Conservation (phyloP, 805 yeast species). For the Debaryomyces castellii region DNA sequence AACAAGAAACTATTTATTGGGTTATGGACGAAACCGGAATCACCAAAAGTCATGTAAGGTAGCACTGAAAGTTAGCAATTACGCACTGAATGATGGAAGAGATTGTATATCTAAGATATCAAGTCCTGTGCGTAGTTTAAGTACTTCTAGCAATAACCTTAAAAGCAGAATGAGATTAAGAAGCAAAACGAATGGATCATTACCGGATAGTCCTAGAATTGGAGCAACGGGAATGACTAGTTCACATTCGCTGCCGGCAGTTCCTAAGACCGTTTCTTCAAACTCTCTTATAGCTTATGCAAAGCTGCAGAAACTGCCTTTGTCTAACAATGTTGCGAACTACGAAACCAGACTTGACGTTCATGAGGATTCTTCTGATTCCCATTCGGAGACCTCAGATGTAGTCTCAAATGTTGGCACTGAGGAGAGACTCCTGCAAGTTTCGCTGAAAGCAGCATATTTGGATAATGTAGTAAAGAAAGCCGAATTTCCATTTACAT, state of each 20-base stretch:
- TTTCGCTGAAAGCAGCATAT: background rate
- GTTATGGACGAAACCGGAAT: background rate
- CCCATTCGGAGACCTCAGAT: background rate
- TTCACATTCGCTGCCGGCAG: background rate
- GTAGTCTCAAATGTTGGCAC: background rate
- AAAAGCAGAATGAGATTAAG: background rate
- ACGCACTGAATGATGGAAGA: background rate
- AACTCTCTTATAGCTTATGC: background rate
- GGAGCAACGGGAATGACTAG: background rate
- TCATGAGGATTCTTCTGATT: background rate
- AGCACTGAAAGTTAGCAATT: background rate
- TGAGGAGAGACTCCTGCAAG: no score
- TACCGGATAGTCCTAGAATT: background rate
- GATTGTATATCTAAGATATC: background rate
- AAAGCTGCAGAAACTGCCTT: background rate
- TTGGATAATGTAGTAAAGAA: background rate
- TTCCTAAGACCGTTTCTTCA: background rate
- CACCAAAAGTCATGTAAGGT: background rate
- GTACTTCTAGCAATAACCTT: background rate
- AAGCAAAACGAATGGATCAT: background rate
- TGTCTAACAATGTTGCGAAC: background rate
- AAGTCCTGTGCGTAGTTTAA: background rate
- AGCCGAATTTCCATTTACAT: background rate
- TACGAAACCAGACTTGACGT: background rate
- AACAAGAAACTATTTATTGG: slow-evolving; percentile 20